Conservation (phyloP, 2,329 filamentous ascomycete species). For the Aureobasidium sp. region DNA sequence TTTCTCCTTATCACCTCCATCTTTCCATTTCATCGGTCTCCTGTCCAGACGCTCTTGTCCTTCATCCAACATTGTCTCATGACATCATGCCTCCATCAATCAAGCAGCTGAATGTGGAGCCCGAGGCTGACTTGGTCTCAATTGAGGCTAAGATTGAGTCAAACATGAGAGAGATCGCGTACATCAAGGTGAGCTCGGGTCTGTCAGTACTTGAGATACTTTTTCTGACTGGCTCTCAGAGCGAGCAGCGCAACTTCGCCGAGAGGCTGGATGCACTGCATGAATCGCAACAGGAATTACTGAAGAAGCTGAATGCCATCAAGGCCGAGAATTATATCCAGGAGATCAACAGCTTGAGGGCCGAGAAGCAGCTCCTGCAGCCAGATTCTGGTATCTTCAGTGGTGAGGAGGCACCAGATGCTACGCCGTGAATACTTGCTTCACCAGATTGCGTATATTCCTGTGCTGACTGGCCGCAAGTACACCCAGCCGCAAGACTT, state of each 20-base stretch:
- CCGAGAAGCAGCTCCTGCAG: background rate
- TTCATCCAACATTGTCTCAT: background rate
- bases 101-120: background rate
- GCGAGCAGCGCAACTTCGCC: background rate
- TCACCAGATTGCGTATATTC: no score
- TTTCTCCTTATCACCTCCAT: background rate
- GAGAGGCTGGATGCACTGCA: background rate
- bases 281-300: background rate
- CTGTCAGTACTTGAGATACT: background rate
- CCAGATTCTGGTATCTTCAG: background rate
- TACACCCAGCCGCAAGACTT: background rate
- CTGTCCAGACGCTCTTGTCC: background rate
- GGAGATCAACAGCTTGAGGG: constrained; percentile 1
- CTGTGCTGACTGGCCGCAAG: background rate
- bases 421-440: background rate
- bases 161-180: background rate
- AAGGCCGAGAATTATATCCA: background rate
- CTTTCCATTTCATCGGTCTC: background rate
- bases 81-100: background rate
- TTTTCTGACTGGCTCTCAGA: background rate
- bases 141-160: background rate
- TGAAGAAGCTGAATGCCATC: constrained; percentile 3
- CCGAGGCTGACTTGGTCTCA: background rate
- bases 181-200: background rate
- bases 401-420: background rate